Conservation (phyloP, 1,284 basidiomycete species). For the Sutorius eximius region DNA sequence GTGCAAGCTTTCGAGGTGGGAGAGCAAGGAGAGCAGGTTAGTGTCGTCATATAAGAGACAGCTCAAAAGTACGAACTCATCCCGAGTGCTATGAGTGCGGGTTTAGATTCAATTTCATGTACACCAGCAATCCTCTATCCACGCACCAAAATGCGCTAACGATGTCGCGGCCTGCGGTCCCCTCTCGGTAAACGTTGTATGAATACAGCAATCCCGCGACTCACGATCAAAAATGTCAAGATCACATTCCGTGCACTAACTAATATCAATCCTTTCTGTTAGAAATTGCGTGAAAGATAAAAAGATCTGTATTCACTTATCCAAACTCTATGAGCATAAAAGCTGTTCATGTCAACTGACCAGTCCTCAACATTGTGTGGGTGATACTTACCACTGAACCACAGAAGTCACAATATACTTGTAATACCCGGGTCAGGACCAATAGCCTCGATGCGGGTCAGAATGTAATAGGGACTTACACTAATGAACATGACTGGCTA, state of each 20-base stretch:
- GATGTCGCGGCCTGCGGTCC: not conserved
- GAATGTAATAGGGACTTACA: not conserved
- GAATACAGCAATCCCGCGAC: not conserved
- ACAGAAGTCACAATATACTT: conserved; percentile 7
- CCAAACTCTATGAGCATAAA: conserved; percentile 21
- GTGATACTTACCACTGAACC: conserved; percentile 13
- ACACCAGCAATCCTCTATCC: not conserved
- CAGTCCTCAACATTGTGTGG: not conserved
- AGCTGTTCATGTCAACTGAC: conserved; percentile 2
- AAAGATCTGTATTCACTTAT: conserved; percentile 9
- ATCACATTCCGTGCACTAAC: conserved; percentile 12
- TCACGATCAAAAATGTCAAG: conserved; percentile 10
- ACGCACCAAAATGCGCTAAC: conserved; percentile 10
- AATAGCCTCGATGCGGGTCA: not conserved
- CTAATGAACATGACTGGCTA: not conserved
- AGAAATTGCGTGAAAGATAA: not conserved
- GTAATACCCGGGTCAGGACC: not conserved
- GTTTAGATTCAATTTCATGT: not conserved
- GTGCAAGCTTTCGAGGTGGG: not conserved
- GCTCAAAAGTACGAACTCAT: conserved; percentile 1
- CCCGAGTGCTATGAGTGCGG: conserved; percentile 2
- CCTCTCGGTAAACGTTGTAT: not conserved
- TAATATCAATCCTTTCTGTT: not conserved
- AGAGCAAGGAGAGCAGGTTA: not conserved
- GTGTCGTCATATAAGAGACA: not conserved